Evolutionary conservation across 2,329 filamentous ascomycete species (phyloP).

Genomic region (Trichoderma sp.): DNA sequence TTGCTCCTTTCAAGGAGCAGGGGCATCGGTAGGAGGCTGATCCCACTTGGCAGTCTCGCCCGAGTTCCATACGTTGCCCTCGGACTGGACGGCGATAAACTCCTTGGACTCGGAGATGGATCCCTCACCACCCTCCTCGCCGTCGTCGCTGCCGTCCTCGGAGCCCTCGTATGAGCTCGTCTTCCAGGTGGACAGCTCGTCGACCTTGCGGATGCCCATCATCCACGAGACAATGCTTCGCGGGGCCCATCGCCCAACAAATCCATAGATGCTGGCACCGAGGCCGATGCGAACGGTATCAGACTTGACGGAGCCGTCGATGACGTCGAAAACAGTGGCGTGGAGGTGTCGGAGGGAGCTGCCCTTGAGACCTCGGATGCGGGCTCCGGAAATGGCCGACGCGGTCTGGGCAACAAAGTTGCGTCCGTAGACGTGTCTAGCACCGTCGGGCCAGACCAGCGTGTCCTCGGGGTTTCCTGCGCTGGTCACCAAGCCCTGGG

Average conservation of each 20-base stretch:
- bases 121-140: slow-evolving; percentile 26
- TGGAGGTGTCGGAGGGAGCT: slow-evolving; percentile 77
- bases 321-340: slow-evolving; percentile 84
- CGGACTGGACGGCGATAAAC: slow-evolving; percentile 50
- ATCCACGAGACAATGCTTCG: slow-evolving; percentile 82
- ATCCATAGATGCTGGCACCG: slow-evolving; percentile 78
- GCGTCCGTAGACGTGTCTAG: slow-evolving; percentile 58
- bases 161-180: slow-evolving; percentile 40
- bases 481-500: slow-evolving; percentile 39
- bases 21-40: background rate
- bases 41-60: slow-evolving; percentile 34
- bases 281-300: slow-evolving; percentile 75
- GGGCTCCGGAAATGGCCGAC: slow-evolving; percentile 55
- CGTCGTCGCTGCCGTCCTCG: slow-evolving; percentile 36
- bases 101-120: slow-evolving; percentile 37
- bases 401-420: slow-evolving; percentile 57
- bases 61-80: slow-evolving; percentile 42
- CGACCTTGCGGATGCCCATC: slow-evolving; percentile 72
- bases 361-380: slow-evolving; percentile 60
- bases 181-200: slow-evolving; percentile 56
- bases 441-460: slow-evolving; percentile 61
- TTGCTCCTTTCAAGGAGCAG: background rate
- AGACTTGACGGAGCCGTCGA: slow-evolving; percentile 62
- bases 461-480: slow-evolving; percentile 46
- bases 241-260: slow-evolving; percentile 80